Evolutionary conservation across 371 early-diverging fungal genomes (phyloP).

Genomic region (Mortierella sp.): DNA sequence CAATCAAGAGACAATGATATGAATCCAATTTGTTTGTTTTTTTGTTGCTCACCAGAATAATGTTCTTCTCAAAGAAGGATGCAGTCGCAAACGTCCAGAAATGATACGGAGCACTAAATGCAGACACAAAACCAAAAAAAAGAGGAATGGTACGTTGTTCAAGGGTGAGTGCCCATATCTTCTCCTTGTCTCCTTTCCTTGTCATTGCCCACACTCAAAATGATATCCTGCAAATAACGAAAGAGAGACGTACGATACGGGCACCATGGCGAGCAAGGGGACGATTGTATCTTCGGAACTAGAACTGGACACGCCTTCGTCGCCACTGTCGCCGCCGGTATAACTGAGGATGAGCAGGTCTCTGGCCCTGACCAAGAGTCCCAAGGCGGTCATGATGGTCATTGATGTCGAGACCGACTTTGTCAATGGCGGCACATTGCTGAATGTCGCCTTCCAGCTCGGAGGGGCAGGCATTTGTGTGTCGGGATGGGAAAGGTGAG

Average conservation of each 20-base stretch:
- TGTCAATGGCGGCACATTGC: slow-evolving; percentile 47
- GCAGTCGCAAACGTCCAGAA: slow-evolving; percentile 56
- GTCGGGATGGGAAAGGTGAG: not conserved
- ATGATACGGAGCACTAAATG: slow-evolving; percentile 38
- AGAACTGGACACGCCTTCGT: not conserved
- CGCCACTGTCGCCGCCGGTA: not conserved
- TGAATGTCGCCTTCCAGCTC: slow-evolving; percentile 36
- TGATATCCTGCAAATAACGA: not conserved
- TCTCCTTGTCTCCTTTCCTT: not conserved
- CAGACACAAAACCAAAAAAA: not conserved
- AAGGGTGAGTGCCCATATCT: not conserved
- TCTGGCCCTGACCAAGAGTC: slow-evolving; percentile 27
- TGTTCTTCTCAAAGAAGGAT: slow-evolving; percentile 39
- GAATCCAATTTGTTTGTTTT: not conserved
- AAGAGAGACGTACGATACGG: slow-evolving; percentile 31
- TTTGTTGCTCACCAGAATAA: slow-evolving; percentile 28
- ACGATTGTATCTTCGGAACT: slow-evolving; percentile 19
- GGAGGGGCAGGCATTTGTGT: slow-evolving; percentile 8
- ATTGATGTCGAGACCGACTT: slow-evolving; percentile 43
- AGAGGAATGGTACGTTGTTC: not conserved
- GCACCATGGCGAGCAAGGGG: slow-evolving; percentile 35
- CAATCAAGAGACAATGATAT: too few species aligned
- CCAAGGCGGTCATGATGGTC: slow-evolving; percentile 39
- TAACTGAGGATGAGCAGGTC: slow-evolving; percentile 22
- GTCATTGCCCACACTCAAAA: too few species aligned